phyloP scores from a whole-genome alignment of 208 protist species.

The Novymonas esmeraldas region DNA sequence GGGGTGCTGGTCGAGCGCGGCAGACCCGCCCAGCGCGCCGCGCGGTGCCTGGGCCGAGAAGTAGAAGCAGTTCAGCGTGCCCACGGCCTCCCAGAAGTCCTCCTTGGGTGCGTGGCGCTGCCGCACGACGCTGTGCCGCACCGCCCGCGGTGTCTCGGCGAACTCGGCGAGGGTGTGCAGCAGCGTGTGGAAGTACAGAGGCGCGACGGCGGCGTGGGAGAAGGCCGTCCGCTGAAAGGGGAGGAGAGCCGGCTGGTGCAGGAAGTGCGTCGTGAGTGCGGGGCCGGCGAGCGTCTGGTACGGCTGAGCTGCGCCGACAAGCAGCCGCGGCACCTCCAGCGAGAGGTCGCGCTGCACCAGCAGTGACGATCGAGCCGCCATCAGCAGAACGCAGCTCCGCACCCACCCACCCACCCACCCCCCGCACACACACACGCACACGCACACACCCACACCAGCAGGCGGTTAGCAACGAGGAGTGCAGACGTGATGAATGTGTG shows the following conservation, averaged over 20 bases:
- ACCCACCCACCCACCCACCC: not conserved
- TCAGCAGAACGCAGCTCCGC: too few species aligned
- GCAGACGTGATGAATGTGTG: too few species aligned
- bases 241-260: slow-evolving; percentile 54
- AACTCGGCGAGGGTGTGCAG: slow-evolving; percentile 84
- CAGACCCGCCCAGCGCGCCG: not conserved
- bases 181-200: slow-evolving; percentile 79
- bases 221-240: slow-evolving; percentile 72
- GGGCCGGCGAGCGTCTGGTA: slow-evolving; percentile 85
- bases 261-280: slow-evolving; percentile 72
- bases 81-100: slow-evolving; percentile 75
- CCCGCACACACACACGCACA: not conserved
- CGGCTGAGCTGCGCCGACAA: slow-evolving; percentile 77
- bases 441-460: too few species aligned
- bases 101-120: slow-evolving; percentile 52
- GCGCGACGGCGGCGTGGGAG: slow-evolving; percentile 40
- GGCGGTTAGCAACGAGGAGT: too few species aligned
- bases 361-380: slow-evolving; percentile 17
- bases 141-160: slow-evolving; percentile 62
- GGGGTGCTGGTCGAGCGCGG: slow-evolving; percentile 35
- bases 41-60: slow-evolving; percentile 37
- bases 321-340: slow-evolving; percentile 59
- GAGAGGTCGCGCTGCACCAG: slow-evolving; percentile 30
- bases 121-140: slow-evolving; percentile 47
- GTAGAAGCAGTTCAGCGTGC: slow-evolving; percentile 77